phyloP scores from a whole-genome alignment of 768 basidiomycete species.

The Infundibulicybe gibba region DNA sequence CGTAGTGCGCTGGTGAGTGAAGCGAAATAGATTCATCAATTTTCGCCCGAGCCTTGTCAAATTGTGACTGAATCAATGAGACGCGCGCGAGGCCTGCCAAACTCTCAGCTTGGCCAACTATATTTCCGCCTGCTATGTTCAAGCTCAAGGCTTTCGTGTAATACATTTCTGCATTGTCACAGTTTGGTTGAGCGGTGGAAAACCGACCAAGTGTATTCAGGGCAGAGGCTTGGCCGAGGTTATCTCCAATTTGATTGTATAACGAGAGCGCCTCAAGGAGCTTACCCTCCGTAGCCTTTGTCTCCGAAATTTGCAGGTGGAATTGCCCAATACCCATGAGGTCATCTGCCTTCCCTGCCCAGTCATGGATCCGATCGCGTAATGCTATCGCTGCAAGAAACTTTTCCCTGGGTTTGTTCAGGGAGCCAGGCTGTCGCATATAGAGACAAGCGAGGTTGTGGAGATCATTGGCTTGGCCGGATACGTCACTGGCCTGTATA shows the following conservation, averaged over 20 bases:
- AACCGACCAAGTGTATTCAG: constrained; percentile 18
- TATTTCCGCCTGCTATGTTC: constrained; percentile 11
- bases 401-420: constrained; percentile 9
- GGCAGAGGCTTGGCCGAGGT: constrained; percentile 16
- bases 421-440: constrained; percentile 5
- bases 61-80: constrained; percentile 19
- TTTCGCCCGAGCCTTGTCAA: constrained; percentile 13
- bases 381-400: constrained; percentile 12
- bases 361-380: constrained; percentile 15
- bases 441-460: constrained; percentile 20
- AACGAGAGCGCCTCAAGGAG: constrained; percentile 12
- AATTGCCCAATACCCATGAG: constrained; percentile 19
- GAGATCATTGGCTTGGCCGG: constrained; percentile 23
- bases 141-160: constrained; percentile 14
- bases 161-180: constrained; percentile 14
- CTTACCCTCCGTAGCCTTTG: constrained; percentile 5
- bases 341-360: constrained; percentile 18
- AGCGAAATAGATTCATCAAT: constrained; percentile 19
- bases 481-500: constrained; percentile 12
- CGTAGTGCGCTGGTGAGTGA: constrained; percentile 14
- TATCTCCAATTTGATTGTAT: constrained; percentile 13
- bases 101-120: constrained; percentile 17
- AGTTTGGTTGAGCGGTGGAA: constrained; percentile 12
- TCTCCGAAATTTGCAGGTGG: constrained; percentile 10
- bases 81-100: constrained; percentile 16